Percentiles rank a stretch among this genome's conserved stretches.
phyloP scores from a whole-genome alignment of 306 rosid genomes.

The Rosa lucieae region DNA sequence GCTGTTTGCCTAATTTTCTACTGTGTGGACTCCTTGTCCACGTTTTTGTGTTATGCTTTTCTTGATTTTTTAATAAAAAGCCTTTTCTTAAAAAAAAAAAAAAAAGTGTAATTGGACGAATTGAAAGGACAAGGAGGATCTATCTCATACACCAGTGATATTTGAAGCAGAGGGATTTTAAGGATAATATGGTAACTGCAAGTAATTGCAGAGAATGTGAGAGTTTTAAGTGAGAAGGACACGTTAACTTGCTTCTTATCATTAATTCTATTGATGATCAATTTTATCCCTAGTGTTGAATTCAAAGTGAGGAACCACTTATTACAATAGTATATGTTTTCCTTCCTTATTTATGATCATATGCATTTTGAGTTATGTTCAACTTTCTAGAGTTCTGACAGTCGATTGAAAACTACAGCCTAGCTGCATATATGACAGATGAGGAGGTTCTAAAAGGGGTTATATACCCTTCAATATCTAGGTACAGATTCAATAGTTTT shows the following conservation, averaged over 20 bases:
- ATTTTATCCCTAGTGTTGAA: neutral
- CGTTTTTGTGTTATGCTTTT: too few species aligned
- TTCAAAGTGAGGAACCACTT: neutral
- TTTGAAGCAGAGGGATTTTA: neutral
- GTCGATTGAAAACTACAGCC: slow-evolving; percentile 52
- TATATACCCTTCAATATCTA: slow-evolving; percentile 89
- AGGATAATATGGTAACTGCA: neutral
- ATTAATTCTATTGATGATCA: neutral
- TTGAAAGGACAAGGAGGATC: neutral
- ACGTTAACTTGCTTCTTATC: neutral
- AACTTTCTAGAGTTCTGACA: slow-evolving; percentile 15
- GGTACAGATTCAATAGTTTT: slow-evolving; percentile 40
- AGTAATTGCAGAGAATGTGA: neutral
- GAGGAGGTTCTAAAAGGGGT: slow-evolving; percentile 83
- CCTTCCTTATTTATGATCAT: neutral
- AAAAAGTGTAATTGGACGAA: neutral
- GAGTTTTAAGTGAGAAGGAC: neutral
- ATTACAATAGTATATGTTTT: neutral
- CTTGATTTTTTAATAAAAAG: too few species aligned
- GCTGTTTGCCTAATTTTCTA: too few species aligned
- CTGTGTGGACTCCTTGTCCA: too few species aligned
- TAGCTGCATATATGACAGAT: slow-evolving; percentile 93
- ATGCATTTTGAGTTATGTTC: neutral
- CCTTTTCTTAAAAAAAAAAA: too few species aligned
- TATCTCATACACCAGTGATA: neutral